Conservation (phyloP, 2,329 filamentous ascomycete genomes). For the Anthostomella pinea region DNA sequence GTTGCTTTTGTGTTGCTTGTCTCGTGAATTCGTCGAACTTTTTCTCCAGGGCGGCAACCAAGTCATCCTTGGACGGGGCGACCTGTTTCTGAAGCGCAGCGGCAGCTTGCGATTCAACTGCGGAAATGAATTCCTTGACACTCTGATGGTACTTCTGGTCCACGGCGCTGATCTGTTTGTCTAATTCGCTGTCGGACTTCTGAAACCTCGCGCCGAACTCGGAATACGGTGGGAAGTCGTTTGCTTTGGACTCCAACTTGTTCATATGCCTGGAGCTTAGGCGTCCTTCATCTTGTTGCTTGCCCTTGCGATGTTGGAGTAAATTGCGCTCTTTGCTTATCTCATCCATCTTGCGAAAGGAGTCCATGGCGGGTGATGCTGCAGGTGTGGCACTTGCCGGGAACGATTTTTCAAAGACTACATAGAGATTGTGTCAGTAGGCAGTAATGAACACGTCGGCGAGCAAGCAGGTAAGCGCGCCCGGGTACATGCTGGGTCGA, state of each 20-base stretch:
- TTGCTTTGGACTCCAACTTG: conserved; percentile 15
- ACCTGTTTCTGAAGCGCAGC: too few relatives aligned
- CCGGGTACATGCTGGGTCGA: neutral
- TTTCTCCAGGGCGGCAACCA: conserved; percentile 19
- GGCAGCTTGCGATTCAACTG: conserved; percentile 6
- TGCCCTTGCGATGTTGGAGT: conserved; percentile 7
- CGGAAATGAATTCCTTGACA: conserved; percentile 18
- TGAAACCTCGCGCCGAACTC: conserved; percentile 19
- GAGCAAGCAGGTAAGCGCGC: neutral
- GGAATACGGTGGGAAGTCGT: conserved; percentile 20
- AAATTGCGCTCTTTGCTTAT: conserved; percentile 8
- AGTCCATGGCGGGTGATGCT: conserved; percentile 1
- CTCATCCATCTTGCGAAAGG: conserved; percentile 14
- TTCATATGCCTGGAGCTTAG: too few relatives aligned
- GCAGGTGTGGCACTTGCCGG: conserved; percentile 1
- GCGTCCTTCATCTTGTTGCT: conserved; percentile 7
- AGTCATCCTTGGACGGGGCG: too few relatives aligned
- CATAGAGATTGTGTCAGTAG: neutral
- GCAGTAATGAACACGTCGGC: neutral
- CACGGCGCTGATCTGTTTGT: conserved; percentile 13
- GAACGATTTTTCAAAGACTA: conserved; percentile 3
- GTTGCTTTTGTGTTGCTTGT: conserved; percentile 17
- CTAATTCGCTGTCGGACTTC: conserved; percentile 13
- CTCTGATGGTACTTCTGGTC: conserved; percentile 13
- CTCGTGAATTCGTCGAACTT: conserved; percentile 18